Percentiles rank a stretch among this genome's conserved stretches.
These are phyloP conservation scores for Tephrocybe sp. DNA, from an alignment of 768 basidiomycete species.

Conservation along the genomic window DNA sequence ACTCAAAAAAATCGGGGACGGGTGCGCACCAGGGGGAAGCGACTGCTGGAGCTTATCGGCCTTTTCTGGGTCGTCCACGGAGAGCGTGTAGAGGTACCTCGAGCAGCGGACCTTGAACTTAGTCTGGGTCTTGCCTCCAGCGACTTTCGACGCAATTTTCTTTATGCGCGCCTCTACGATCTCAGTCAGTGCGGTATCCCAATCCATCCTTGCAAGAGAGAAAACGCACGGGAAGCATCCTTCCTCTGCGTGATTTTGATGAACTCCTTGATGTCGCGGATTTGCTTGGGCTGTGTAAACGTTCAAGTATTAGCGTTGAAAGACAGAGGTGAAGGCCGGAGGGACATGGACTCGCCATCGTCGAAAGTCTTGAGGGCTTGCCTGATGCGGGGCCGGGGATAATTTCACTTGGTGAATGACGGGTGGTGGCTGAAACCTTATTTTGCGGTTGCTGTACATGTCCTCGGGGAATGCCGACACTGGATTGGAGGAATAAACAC, in stretches of 20 bases:
- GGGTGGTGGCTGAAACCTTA: conserved; percentile 39
- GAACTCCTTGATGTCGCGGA: conserved; percentile 98
- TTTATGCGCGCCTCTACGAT: conserved; percentile 93
- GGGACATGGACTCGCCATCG: conserved; percentile 36
- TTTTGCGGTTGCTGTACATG: conserved; percentile 24
- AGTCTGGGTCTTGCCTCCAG: conserved; percentile 76
- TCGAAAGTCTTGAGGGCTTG: conserved; percentile 39
- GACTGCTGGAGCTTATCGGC: conserved; percentile 96
- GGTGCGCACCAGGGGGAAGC: conserved; percentile 84
- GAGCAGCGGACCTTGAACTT: conserved; percentile 99
- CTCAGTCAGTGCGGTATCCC: too few relatives aligned
- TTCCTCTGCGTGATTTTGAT: conserved; percentile 96
- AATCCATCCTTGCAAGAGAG: too few relatives aligned
- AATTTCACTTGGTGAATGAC: conserved; percentile 18
- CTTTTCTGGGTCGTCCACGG: conserved; percentile 95
- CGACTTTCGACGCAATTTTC: conserved; percentile 73
- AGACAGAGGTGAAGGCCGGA: neutral
- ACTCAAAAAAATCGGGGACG: conserved; percentile 6
- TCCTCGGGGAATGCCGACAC: conserved; percentile 24
- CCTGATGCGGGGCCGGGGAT: conserved; percentile 21
- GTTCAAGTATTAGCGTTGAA: conserved; percentile 8
- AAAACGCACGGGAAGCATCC: conserved; percentile 88
- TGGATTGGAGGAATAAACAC: neutral
- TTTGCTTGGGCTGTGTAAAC: conserved; percentile 83
- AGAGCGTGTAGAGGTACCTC: conserved; percentile 96